Evolutionary conservation across 805 yeast species (phyloP).

Genomic region (Maudiozyma saulgeensis): DNA sequence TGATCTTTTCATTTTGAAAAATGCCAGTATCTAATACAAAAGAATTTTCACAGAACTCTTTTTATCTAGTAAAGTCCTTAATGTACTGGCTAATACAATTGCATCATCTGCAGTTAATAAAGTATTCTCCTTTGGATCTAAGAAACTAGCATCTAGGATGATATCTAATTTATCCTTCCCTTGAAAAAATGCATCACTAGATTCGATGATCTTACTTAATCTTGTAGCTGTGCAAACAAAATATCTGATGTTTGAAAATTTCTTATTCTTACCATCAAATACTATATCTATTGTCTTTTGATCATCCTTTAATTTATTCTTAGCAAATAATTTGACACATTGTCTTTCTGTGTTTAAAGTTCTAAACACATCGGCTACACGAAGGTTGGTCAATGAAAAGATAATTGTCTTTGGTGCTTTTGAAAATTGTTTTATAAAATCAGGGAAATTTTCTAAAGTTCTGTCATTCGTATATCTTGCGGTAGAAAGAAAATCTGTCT

Average conservation of each 20-base stretch:
- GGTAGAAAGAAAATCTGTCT: slow-evolving; percentile 51
- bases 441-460: slow-evolving; percentile 43
- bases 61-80: slow-evolving; percentile 22
- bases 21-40: slow-evolving; percentile 13
- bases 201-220: slow-evolving; percentile 21
- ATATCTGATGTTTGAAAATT: slow-evolving; percentile 13
- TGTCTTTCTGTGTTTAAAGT: slow-evolving; percentile 44
- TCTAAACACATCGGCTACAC: slow-evolving; percentile 80
- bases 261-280: slow-evolving; percentile 8
- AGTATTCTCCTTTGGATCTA: slow-evolving; percentile 25
- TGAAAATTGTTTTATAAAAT: slow-evolving; percentile 45
- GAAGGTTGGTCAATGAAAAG: slow-evolving; percentile 67
- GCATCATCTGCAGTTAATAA: slow-evolving; percentile 23
- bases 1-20: no score
- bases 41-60: slow-evolving; percentile 28
- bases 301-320: slow-evolving; percentile 64
- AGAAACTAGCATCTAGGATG: slow-evolving; percentile 26
- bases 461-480: slow-evolving; percentile 47
- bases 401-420: slow-evolving; percentile 35
- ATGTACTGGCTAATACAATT: slow-evolving; percentile 16
- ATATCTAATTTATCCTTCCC: slow-evolving; percentile 31
- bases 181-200: slow-evolving; percentile 20
- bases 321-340: slow-evolving; percentile 62
- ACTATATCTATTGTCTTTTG: slow-evolving; percentile 17
- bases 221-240: slow-evolving; percentile 27